These are phyloP conservation scores for cucumber (Cucumis sativus) DNA, from an alignment of 306 rosid genomes.

Conservation along the genomic window DNA sequence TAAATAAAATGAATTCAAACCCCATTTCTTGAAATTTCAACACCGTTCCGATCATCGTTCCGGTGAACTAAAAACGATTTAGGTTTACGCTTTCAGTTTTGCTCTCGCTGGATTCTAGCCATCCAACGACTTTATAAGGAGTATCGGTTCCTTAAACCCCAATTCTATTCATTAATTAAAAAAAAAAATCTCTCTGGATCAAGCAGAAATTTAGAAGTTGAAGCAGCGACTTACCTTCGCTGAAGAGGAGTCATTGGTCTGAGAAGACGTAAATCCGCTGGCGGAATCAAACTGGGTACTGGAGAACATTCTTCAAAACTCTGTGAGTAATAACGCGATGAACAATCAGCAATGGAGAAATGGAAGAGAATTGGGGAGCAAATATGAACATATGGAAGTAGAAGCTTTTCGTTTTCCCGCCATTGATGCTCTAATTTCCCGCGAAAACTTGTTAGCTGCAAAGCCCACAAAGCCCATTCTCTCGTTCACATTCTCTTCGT, in stretches of 20 bases:
- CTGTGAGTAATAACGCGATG: conserved; percentile 10
- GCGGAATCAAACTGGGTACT: conserved; percentile 61
- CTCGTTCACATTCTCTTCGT: neutral
- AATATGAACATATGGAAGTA: conserved; percentile 1
- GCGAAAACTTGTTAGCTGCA: conserved; percentile 1
- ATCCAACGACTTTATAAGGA: neutral
- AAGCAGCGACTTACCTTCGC: conserved; percentile 35
- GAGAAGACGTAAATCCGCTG: conserved; percentile 54
- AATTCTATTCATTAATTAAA: neutral
- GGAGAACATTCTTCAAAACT: conserved; percentile 57
- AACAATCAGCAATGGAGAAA: neutral
- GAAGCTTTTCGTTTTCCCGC: conserved; percentile 31
- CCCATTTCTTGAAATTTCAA: neutral
- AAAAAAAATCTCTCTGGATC: neutral
- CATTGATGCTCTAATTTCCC: conserved; percentile 25
- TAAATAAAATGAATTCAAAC: neutral
- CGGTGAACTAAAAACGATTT: neutral
- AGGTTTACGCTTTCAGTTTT: neutral
- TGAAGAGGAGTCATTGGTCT: conserved; percentile 42
- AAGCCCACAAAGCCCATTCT: neutral
- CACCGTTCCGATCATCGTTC: neutral
- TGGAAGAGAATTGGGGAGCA: neutral
- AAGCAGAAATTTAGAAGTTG: conserved; percentile 6
- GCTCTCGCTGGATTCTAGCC: neutral
- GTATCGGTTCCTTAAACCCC: no score